phyloP scores from a whole-genome alignment of 179 eudicot species.

The Beta corolliflora region DNA sequence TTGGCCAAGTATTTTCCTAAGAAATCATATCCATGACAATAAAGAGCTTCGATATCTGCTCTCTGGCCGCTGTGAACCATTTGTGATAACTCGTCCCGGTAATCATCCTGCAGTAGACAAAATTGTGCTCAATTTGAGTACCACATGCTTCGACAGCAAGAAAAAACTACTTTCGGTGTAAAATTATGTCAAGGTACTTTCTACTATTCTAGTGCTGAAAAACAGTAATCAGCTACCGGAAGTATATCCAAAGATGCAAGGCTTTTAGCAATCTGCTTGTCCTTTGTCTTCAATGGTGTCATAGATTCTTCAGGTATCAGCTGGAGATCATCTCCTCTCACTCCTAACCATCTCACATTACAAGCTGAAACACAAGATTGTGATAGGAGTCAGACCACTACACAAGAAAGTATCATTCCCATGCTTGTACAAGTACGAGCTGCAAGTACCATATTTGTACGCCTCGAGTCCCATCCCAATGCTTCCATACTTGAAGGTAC shows the following conservation, averaged over 20 bases:
- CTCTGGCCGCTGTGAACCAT: constrained; percentile 76
- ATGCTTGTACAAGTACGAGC: constrained; percentile 9
- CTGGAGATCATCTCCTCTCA: constrained; percentile 74
- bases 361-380: constrained; percentile 58
- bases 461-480: constrained; percentile 97
- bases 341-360: constrained; percentile 88
- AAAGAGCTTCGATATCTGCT: constrained; percentile 96
- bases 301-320: constrained; percentile 74
- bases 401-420: neutral
- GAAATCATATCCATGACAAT: constrained; percentile 80
- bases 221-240: constrained; percentile 41
- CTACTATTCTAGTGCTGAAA: neutral
- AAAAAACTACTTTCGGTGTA: neutral
- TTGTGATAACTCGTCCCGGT: constrained; percentile 72
- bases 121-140: neutral
- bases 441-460: constrained; percentile 75
- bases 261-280: constrained; percentile 88
- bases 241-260: constrained; percentile 67
- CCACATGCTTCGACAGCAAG: neutral
- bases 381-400: neutral
- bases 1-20: constrained; percentile 71
- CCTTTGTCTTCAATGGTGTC: constrained; percentile 67
- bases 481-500: constrained; percentile 95
- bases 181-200: neutral
- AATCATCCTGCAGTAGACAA: constrained; percentile 53